Conservation (phyloP, 352 stramenopile genomes). For the Globisporangium radiosum region DNA sequence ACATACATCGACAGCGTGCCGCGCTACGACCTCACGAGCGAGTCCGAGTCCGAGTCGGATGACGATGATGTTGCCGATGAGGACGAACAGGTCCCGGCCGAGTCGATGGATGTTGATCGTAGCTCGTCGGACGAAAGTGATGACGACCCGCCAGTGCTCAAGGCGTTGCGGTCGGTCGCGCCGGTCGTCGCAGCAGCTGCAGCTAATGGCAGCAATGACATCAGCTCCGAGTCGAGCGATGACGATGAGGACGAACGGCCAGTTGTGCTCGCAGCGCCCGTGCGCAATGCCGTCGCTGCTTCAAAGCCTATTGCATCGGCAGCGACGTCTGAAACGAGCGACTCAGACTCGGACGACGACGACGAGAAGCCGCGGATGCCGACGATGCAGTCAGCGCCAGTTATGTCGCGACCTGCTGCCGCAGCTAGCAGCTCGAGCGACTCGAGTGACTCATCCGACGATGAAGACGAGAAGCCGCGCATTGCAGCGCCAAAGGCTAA, state of each 20-base stretch:
- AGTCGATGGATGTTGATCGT: slow-evolving; percentile 2
- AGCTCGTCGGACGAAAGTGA: slow-evolving; percentile 6
- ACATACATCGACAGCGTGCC: slow-evolving; percentile 54
- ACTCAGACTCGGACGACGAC: slow-evolving; percentile 5
- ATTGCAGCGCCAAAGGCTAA: neutral
- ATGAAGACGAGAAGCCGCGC: neutral
- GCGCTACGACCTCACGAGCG: slow-evolving; percentile 49
- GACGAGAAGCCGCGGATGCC: slow-evolving; percentile 9
- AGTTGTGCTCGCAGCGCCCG: slow-evolving; percentile 8
- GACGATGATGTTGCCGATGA: slow-evolving; percentile 18
- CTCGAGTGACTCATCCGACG: slow-evolving; percentile 18
- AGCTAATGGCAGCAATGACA: slow-evolving; percentile 2
- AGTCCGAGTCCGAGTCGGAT: slow-evolving; percentile 30
- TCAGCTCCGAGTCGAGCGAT: slow-evolving; percentile 33
- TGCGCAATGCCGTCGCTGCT: slow-evolving; percentile 1
- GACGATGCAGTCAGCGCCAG: slow-evolving; percentile 3
- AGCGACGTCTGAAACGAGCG: slow-evolving; percentile 5
- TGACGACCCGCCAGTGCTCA: slow-evolving; percentile 3
- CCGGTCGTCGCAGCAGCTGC: neutral
- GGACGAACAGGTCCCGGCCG: neutral
- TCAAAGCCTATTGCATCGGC: neutral
- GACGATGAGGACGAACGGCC: slow-evolving; percentile 28
- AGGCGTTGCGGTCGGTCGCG: neutral
- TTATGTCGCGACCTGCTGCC: neutral
- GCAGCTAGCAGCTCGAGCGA: slow-evolving; percentile 1